A percentile compares a stretch with the other conserved stretches of the same genome.
These are phyloP conservation scores for Paramecium caudatum DNA, from an alignment of 73 alveolate genomes.

Conservation along the genomic window DNA sequence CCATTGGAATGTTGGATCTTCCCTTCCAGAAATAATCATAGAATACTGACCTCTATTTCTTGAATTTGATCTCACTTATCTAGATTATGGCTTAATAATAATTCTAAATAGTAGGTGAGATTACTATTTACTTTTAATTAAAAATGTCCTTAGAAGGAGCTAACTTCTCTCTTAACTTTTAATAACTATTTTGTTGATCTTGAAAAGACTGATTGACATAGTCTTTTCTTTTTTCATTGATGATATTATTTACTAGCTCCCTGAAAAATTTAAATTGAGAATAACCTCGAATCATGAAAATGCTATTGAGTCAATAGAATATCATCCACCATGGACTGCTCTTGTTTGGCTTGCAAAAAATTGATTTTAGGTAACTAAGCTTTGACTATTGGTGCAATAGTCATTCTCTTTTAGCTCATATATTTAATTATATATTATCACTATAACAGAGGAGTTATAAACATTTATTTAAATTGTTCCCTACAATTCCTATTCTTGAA, in stretches of 20 bases:
- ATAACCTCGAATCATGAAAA: conserved; percentile 55
- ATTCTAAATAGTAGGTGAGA: neutral
- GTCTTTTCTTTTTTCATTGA: conserved; percentile 32
- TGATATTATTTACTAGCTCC: conserved; percentile 23
- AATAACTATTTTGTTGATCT: neutral
- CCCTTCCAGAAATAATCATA: conserved; percentile 31
- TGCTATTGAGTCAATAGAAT: conserved; percentile 6
- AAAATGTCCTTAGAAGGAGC: neutral
- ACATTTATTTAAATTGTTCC: conserved; percentile 19
- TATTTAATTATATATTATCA: too few relatives aligned
- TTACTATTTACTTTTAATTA: neutral
- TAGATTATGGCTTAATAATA: neutral
- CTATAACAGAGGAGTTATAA: conserved; percentile 26
- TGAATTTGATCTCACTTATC: conserved; percentile 54
- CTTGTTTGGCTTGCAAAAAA: neutral
- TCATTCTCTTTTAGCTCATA: conserved; percentile 49
- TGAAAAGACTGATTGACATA: conserved; percentile 5
- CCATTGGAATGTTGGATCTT: conserved; percentile 52
- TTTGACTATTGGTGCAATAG: conserved; percentile 40
- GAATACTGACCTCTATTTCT: conserved; percentile 17
- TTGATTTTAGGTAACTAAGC: conserved; percentile 62
- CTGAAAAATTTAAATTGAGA: neutral
- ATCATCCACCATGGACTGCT: conserved; percentile 9
- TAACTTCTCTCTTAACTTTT: conserved; percentile 20
- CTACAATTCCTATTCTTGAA: conserved; percentile 52